Conservation (phyloP, 2,329 filamentous ascomycete species). For the Lasiodiplodia sp. region DNA sequence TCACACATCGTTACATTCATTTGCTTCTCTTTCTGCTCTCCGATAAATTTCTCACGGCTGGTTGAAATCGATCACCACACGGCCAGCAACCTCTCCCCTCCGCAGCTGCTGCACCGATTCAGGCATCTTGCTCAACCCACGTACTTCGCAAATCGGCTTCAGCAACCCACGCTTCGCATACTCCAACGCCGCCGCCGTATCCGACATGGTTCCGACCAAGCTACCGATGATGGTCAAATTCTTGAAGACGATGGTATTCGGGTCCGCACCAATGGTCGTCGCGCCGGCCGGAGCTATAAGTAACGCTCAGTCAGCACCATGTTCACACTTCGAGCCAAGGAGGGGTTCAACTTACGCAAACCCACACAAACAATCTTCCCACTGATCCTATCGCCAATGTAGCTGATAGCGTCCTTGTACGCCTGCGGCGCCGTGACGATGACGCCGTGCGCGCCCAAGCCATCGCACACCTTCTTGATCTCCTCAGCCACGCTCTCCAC, state of each 20-base stretch:
- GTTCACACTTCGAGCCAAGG: no score
- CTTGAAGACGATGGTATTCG: conserved; percentile 44
- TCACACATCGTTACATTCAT: no score
- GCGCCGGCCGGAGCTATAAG: conserved; percentile 13
- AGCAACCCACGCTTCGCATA: conserved; percentile 60
- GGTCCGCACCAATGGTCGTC: conserved; percentile 44
- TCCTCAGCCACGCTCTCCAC: conserved; percentile 45
- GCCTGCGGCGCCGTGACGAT: conserved; percentile 50
- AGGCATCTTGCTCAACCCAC: conserved; percentile 54
- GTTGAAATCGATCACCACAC: conserved; percentile 63
- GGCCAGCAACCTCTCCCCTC: conserved; percentile 59
- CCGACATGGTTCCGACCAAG: conserved; percentile 57
- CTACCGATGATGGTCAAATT: conserved; percentile 46
- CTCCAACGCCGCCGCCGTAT: conserved; percentile 55
- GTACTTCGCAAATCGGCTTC: conserved; percentile 59
- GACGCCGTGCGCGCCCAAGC: conserved; percentile 46
- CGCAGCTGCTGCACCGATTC: conserved; percentile 60
- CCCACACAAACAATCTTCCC: conserved; percentile 59
- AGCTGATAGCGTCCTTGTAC: conserved; percentile 53
- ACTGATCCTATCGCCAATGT: conserved; percentile 56
- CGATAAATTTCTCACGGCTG: conserved; percentile 35
- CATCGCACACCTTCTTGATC: conserved; percentile 39
- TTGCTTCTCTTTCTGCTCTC: neutral
- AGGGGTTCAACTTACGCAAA: conserved; percentile 36
- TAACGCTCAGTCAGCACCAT: neutral